Evolutionary conservation across 2,329 filamentous ascomycete species (phyloP), one percentile per base, ranked within the genome.

Genomic region (Hawksworthiomyces lignivorus): DNA sequence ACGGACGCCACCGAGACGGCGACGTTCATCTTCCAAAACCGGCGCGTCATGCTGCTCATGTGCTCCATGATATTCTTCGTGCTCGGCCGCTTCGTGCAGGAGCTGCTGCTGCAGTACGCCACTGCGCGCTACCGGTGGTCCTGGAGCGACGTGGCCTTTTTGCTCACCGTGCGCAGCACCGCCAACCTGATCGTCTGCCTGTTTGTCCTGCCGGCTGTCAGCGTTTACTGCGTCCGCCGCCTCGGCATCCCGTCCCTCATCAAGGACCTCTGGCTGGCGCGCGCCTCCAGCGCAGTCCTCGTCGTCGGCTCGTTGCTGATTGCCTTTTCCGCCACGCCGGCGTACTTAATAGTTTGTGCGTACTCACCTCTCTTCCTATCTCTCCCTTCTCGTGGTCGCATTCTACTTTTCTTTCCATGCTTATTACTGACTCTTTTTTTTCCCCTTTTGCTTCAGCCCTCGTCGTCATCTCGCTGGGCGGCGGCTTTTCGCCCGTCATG

Each of bases 81-180:
- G 5, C 30, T 57, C 0, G 54, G 59, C 19, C 61, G 62, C 32
- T 58, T 56, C 33, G 54, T 58, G 19, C 54, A 58, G 36, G 59
- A 62, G 4, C 45, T 71, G 18, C 45, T 74, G 6, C 50, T 77
- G 3, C 75, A 78, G 50, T 77, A 77, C 50, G 62, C 70, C 41
- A 69, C 67, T 1, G 69, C 67, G 36, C 63, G 72, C 6, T 77
- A 73, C 52, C 39, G 56, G 22, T 69, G 72, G 62, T 63, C 62
- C 7, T 70, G 69, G 66, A 64, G 62, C 30, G 35, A 31, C 56
- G 68, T 68, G 11, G 63, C 69, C 0, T 63, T 65, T 18, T 42
- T 70, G 18, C 53, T 64, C 1, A 65, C 65, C 1, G 50, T 67
- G 19, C 58, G 62, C 8, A 63, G 58, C 30, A 48, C 60, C 3